Conservation (phyloP, 163 green algal species). For the Volvox carteri region DNA sequence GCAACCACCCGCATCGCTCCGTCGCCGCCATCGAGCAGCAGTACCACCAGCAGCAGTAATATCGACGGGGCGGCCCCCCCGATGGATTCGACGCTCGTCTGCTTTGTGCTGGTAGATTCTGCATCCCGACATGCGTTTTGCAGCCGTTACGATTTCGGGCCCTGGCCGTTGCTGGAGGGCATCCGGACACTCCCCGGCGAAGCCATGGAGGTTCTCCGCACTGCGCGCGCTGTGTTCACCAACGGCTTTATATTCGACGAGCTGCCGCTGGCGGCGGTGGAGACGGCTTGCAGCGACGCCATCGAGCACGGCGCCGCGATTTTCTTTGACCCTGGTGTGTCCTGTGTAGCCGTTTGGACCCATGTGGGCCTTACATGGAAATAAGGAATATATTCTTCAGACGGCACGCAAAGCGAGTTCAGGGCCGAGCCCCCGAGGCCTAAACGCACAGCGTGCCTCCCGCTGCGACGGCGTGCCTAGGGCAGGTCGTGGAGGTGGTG, state of each 20-base stretch:
- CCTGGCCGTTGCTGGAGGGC: constrained; percentile 88
- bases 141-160: constrained; percentile 92
- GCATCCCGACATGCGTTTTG: constrained; percentile 80
- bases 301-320: constrained; percentile 78
- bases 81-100: constrained; percentile 82
- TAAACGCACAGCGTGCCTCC: no score
- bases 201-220: constrained; percentile 69
- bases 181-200: constrained; percentile 45
- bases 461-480: no score
- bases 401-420: no score
- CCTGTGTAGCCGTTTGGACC: no score
- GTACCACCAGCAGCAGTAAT: not conserved
- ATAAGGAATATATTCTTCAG: no score
- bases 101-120: constrained; percentile 89
- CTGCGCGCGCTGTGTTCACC: constrained; percentile 72
- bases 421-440: no score
- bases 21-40: not conserved
- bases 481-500: no score
- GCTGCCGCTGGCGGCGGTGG: constrained; percentile 82
- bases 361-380: no score
- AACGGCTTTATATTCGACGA: constrained; percentile 89
- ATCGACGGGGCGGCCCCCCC: no score
- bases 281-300: constrained; percentile 70
- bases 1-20: constrained; percentile 64
- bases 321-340: constrained; percentile 95